Conservation (phyloP, 2,329 filamentous ascomycete genomes). For the Huntiella bhutanensis region DNA sequence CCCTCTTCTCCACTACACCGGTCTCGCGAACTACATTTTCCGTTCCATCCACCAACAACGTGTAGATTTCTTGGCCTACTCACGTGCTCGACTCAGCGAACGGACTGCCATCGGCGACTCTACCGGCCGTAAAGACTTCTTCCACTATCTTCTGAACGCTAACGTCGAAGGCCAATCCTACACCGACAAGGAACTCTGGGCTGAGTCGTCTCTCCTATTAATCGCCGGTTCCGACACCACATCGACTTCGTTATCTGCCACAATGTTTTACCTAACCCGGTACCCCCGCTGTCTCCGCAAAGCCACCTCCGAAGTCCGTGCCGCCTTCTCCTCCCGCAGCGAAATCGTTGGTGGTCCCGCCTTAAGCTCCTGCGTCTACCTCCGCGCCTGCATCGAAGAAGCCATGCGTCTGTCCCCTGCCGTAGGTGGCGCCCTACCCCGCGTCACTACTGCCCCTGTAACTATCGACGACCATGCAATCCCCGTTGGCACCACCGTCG, state of each 20-base stretch:
- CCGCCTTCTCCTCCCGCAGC: conserved; percentile 30
- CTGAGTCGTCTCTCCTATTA: conserved; percentile 51
- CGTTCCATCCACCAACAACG: conserved; percentile 45
- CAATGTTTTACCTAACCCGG: conserved; percentile 42
- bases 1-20: conserved; percentile 46
- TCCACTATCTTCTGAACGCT: conserved; percentile 55
- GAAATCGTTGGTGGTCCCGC: conserved; percentile 33
- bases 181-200: conserved; percentile 47
- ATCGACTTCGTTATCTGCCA: conserved; percentile 45
- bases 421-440: conserved; percentile 39
- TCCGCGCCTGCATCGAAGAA: conserved; percentile 46
- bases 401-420: conserved; percentile 45
- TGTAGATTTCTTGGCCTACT: conserved; percentile 53
- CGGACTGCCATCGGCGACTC: conserved; percentile 43
- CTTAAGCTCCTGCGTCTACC: conserved; percentile 34
- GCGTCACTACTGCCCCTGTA: conserved; percentile 40
- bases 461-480: conserved; percentile 33
- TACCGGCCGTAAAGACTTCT: conserved; percentile 53
- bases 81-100: conserved; percentile 45
- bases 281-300: conserved; percentile 27
- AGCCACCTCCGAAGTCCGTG: conserved; percentile 32
- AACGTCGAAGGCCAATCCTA: conserved; percentile 45
- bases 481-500: conserved; percentile 42
- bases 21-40: conserved; percentile 50
- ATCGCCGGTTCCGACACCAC: conserved; percentile 56